phyloP scores from a whole-genome alignment of 2,329 filamentous ascomycete species.

The Botrytis fragariae region DNA sequence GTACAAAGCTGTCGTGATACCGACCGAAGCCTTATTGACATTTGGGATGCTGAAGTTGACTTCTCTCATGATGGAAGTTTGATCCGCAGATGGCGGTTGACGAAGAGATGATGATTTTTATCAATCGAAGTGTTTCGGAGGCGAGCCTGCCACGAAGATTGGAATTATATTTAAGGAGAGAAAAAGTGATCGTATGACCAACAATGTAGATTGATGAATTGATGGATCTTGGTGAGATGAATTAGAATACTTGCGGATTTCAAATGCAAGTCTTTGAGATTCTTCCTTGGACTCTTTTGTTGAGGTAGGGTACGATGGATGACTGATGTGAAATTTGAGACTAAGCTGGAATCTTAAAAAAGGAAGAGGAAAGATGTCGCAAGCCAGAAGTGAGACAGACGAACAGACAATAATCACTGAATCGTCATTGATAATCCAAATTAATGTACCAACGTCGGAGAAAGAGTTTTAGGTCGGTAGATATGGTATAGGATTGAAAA shows the following conservation, averaged over 20 bases:
- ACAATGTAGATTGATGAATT: slow-evolving; percentile 27
- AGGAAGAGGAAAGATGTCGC: slow-evolving; percentile 10
- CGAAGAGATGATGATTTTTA: slow-evolving; percentile 4
- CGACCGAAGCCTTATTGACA: slow-evolving; percentile 98
- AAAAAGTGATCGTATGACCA: neutral
- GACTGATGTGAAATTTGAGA: neutral
- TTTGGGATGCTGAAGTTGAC: slow-evolving; percentile 99
- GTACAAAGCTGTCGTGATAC: slow-evolving; percentile 97
- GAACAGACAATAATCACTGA: slow-evolving; percentile 7
- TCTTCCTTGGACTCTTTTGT: neutral
- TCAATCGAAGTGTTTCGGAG: slow-evolving; percentile 26
- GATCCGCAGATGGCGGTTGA: slow-evolving; percentile 16
- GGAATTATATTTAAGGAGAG: slow-evolving; percentile 15
- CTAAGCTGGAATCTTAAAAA: slow-evolving; percentile 3
- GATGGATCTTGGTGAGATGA: neutral
- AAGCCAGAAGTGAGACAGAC: slow-evolving; percentile 9
- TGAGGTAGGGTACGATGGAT: neutral
- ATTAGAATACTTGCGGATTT: neutral
- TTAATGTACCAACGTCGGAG: neutral
- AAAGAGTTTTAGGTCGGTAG: neutral
- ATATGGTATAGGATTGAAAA: neutral
- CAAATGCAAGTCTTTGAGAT: slow-evolving; percentile 4
- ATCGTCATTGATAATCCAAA: slow-evolving; percentile 12
- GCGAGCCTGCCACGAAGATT: slow-evolving; percentile 23
- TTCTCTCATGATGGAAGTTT: slow-evolving; percentile 78